These are phyloP conservation scores for Fomitopsis serialis DNA, from an alignment of 768 basidiomycete species.

Conservation along the genomic window DNA sequence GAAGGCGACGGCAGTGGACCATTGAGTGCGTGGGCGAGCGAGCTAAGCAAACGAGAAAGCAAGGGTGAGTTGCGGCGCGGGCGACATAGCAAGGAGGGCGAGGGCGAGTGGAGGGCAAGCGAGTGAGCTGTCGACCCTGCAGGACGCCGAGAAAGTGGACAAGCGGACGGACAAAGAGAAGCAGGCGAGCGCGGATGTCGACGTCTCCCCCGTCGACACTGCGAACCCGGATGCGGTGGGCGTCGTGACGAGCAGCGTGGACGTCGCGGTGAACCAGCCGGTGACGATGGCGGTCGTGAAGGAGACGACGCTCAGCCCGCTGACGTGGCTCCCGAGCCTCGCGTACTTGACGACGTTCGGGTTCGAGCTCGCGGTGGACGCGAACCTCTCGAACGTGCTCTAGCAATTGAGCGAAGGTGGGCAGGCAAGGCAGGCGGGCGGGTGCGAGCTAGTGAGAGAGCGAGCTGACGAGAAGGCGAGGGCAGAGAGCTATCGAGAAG, in stretches of 20 bases:
- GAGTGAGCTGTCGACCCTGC: no score
- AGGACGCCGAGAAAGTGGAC: background rate
- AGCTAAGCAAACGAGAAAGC: no score
- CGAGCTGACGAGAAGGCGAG: no score
- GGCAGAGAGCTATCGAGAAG: no score
- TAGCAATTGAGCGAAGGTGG: no score
- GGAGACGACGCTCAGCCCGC: constrained; percentile 32
- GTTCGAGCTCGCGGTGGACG: constrained; percentile 52
- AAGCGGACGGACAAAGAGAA: background rate
- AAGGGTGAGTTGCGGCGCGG: no score
- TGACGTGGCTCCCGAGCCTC: constrained; percentile 51
- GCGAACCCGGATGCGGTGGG: background rate
- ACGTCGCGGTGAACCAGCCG: constrained; percentile 24
- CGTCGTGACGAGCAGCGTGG: constrained; percentile 20
- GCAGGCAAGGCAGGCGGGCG: no score
- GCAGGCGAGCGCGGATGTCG: background rate
- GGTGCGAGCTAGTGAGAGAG: no score
- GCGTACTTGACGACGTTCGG: constrained; percentile 52
- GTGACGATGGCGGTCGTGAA: constrained; percentile 30
- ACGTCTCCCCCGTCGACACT: background rate
- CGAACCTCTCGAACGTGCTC: constrained; percentile 44
- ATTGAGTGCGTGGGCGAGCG: no score
- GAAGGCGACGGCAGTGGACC: no score
- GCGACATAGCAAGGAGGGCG: no score
- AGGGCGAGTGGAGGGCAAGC: no score